Conservation (phyloP, 108 stramenopile genomes). For the Skeletonema grethae region DNA sequence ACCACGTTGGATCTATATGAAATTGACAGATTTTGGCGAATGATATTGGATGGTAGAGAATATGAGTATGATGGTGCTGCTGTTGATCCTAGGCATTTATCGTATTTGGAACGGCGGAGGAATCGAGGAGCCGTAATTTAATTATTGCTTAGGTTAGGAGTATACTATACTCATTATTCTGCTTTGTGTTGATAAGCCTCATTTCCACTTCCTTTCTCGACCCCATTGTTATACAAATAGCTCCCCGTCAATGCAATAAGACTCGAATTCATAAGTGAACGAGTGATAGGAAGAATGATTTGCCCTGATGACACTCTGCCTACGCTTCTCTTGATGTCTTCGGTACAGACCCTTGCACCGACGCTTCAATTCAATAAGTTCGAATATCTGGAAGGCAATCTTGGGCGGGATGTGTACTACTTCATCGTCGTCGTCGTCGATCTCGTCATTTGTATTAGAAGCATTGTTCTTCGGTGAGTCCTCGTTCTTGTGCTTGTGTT, state of each 20-base stretch:
- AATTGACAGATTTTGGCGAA: slow-evolving; percentile 65
- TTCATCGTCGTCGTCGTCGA: not conserved
- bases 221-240: not conserved
- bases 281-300: not conserved
- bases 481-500: not conserved
- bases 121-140: not conserved
- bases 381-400: slow-evolving; percentile 10
- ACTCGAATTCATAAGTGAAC: not conserved
- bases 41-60: slow-evolving; percentile 41
- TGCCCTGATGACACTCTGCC: not conserved
- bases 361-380: too few species aligned
- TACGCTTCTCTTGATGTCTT: not conserved
- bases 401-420: not conserved
- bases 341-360: slow-evolving; percentile 18
- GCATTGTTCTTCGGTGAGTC: not conserved
- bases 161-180: not conserved
- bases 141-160: not conserved
- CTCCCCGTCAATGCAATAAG: not conserved
- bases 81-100: slow-evolving; percentile 55
- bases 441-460: not conserved
- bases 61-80: slow-evolving; percentile 62
- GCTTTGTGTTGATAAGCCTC: too few species aligned
- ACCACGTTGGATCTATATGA: slow-evolving; percentile 63
- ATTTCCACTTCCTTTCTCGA: not conserved
- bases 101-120: slow-evolving; percentile 55